Conservation (phyloP, 73 alveolate species). For the Paramecium tetraurelia region DNA sequence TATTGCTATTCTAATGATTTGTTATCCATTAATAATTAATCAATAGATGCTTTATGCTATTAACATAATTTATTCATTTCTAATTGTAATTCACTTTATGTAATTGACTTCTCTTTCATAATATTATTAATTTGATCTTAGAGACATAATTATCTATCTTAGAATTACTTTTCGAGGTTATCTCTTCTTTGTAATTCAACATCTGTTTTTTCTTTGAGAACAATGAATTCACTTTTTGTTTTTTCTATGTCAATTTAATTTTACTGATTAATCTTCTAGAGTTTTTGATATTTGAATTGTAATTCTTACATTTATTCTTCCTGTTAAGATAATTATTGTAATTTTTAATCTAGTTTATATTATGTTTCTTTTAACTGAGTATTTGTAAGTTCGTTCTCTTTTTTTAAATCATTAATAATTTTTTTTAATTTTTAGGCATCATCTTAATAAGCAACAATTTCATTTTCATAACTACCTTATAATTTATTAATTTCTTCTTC, state of each 20-base stretch:
- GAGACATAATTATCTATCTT: background rate
- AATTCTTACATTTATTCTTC: background rate
- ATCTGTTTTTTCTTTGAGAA: conserved; percentile 21
- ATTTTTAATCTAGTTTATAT: background rate
- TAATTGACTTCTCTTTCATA: conserved; percentile 27
- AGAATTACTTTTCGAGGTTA: background rate
- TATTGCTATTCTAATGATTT: conserved; percentile 16
- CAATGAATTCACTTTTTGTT: conserved; percentile 26
- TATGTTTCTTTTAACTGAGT: background rate
- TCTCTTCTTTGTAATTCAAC: background rate
- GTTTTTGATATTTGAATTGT: background rate
- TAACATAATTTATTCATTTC: conserved; percentile 33
- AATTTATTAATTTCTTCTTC: conserved; percentile 8
- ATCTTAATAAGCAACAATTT: background rate
- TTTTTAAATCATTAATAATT: background rate
- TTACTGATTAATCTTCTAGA: background rate
- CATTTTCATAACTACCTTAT: background rate
- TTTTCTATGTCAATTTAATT: conserved; percentile 19
- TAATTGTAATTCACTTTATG: background rate
- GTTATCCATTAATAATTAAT: conserved; percentile 17
- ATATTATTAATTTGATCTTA: conserved; percentile 46
- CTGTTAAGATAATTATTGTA: background rate
- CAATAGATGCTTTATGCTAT: background rate
- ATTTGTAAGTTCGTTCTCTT: background rate
- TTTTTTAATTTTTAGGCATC: background rate